A percentile compares a stretch with the other conserved stretches of the same genome.
Conservation (phyloP, 495 filamentous ascomycete genomes). For the Astrothelium macrocarpum region DNA sequence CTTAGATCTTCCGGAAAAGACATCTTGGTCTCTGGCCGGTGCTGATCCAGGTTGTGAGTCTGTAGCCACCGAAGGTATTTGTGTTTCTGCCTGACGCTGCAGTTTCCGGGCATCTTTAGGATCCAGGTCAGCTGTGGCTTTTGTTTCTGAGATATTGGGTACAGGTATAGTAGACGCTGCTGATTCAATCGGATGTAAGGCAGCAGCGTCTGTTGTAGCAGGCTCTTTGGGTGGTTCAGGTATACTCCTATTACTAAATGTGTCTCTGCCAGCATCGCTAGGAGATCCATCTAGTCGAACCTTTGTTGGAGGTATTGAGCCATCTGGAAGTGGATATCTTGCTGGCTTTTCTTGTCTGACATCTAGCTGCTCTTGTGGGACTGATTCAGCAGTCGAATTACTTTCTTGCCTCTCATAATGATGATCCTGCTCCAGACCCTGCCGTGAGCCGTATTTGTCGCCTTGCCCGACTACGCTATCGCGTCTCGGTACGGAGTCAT, state of each 20-base stretch:
- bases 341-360: slow-evolving; percentile 37
- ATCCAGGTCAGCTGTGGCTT: slow-evolving; percentile 6
- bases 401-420: slow-evolving; percentile 32
- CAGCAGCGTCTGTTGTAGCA: slow-evolving; percentile 7
- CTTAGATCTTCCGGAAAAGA: slow-evolving; percentile 46
- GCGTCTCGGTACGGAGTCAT: slow-evolving; percentile 18
- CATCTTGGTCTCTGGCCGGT: slow-evolving; percentile 37
- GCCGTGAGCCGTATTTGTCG: slow-evolving; percentile 11
- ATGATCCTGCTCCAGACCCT: slow-evolving; percentile 38
- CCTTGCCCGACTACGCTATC: slow-evolving; percentile 18
- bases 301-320: slow-evolving; percentile 31
- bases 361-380: slow-evolving; percentile 27
- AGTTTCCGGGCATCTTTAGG: slow-evolving; percentile 18
- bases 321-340: slow-evolving; percentile 37
- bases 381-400: slow-evolving; percentile 25
- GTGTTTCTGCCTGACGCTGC: slow-evolving; percentile 46
- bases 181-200: slow-evolving; percentile 27
- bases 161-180: slow-evolving; percentile 26
- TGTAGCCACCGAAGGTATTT: slow-evolving; percentile 43
- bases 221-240: slow-evolving; percentile 23
- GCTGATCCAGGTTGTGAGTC: slow-evolving; percentile 29
- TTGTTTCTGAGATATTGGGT: neutral
- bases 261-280: slow-evolving; percentile 16
- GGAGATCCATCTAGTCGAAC: slow-evolving; percentile 8
- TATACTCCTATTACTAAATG: slow-evolving; percentile 14